Percentiles rank a stretch among this genome's conserved stretches.
Evolutionary conservation across 257 asterid genomes (phyloP).

Genomic region (Gentiana macrophylla): DNA sequence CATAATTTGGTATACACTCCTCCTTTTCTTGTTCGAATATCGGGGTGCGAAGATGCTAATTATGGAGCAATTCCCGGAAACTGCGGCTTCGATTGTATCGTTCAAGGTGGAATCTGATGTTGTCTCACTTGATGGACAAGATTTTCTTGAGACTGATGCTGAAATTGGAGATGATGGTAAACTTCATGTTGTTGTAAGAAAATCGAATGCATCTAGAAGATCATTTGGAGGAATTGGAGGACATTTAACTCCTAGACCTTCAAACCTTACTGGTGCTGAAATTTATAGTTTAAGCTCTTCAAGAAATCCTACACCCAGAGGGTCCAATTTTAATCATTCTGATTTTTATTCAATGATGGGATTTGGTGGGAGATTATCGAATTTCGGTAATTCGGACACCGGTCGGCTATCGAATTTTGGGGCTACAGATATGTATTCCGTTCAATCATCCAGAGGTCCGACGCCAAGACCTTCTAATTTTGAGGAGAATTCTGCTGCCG

Average conservation of each 20-base stretch:
- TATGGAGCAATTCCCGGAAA: constrained; percentile 80
- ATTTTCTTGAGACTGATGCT: constrained; percentile 85
- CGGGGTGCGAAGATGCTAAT: constrained; percentile 82
- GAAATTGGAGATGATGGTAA: constrained; percentile 81
- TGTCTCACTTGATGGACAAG: constrained; percentile 89
- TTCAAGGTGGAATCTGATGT: constrained; percentile 92
- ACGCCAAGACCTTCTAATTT: constrained; percentile 89
- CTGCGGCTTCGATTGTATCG: constrained; percentile 80
- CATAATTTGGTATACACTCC: constrained; percentile 79
- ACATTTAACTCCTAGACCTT: constrained; percentile 37
- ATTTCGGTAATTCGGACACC: constrained; percentile 69
- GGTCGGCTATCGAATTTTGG: constrained; percentile 67
- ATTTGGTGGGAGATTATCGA: constrained; percentile 64
- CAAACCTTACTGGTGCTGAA: constrained; percentile 48
- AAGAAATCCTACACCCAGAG: constrained; percentile 41
- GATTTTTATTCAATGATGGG: constrained; percentile 61
- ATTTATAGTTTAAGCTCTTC: constrained; percentile 43
- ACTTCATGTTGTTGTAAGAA: constrained; percentile 73
- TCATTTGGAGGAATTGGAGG: constrained; percentile 27
- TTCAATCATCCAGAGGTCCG: constrained; percentile 84
- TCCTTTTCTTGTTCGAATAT: constrained; percentile 68
- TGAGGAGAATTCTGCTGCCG: constrained; percentile 54
- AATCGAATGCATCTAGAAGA: constrained; percentile 78
- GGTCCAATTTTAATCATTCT: constrained; percentile 38
- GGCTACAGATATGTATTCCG: constrained; percentile 65